These are phyloP conservation scores for Ceratobasidium sp. DNA, from an alignment of 1,284 basidiomycete genomes.

Conservation along the genomic window DNA sequence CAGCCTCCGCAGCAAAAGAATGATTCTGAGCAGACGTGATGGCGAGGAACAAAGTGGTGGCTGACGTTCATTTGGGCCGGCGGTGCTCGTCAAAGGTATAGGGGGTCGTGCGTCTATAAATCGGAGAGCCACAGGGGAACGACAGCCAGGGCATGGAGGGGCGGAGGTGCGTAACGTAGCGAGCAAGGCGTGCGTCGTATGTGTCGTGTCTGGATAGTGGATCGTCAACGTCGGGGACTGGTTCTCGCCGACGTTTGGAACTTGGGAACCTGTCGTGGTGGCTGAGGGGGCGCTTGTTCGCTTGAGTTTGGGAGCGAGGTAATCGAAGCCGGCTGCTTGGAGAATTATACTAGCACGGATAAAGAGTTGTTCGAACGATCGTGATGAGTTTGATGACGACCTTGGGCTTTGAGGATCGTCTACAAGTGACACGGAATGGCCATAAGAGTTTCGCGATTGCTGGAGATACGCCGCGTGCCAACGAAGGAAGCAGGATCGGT, in stretches of 20 bases:
- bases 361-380: slow-evolving; percentile 26
- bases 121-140: slow-evolving; percentile 37
- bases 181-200: slow-evolving; percentile 5
- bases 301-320: slow-evolving; percentile 29
- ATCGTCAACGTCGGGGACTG: slow-evolving; percentile 1
- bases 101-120: slow-evolving; percentile 39
- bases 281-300: background rate
- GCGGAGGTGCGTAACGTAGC: slow-evolving; percentile 41
- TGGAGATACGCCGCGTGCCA: slow-evolving; percentile 54
- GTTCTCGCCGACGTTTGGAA: slow-evolving; percentile 11
- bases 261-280: background rate
- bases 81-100: slow-evolving; percentile 6
- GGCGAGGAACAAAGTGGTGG: background rate
- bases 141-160: slow-evolving; percentile 46
- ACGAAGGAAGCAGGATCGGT: slow-evolving; percentile 53
- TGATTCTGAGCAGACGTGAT: background rate
- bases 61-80: slow-evolving; percentile 2
- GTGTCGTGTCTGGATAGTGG: slow-evolving; percentile 8
- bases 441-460: slow-evolving; percentile 36
- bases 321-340: slow-evolving; percentile 36
- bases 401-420: slow-evolving; percentile 3
- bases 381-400: background rate
- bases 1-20: slow-evolving; percentile 6
- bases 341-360: slow-evolving; percentile 39
- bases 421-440: slow-evolving; percentile 1